A percentile compares a stretch with the other conserved stretches of the same genome.
Conservation (phyloP, 345 rosid species). For the Physaria fendleri region DNA sequence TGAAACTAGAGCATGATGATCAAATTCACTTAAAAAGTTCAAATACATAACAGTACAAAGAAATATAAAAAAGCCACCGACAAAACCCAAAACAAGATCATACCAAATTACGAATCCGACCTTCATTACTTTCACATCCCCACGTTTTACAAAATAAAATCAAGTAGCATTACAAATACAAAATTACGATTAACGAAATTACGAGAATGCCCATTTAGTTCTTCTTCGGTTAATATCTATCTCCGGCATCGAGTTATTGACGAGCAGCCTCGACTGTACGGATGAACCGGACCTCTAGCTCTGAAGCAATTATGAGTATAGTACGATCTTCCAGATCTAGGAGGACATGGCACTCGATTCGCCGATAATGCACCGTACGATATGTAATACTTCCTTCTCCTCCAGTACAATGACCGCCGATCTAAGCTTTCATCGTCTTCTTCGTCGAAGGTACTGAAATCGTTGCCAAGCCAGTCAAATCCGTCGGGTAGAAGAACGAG, state of each 20-base stretch:
- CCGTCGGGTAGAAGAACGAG: constrained; percentile 34
- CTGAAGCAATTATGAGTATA: constrained; percentile 77
- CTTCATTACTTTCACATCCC: not conserved
- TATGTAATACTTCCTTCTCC: constrained; percentile 53
- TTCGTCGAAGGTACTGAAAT: constrained; percentile 10
- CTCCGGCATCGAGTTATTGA: constrained; percentile 73
- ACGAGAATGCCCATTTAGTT: constrained; percentile 13
- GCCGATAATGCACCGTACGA: constrained; percentile 91
- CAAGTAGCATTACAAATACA: not conserved
- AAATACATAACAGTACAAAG: constrained; percentile 12
- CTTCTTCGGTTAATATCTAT: constrained; percentile 11
- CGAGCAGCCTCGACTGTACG: constrained; percentile 75
- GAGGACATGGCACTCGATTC: constrained; percentile 80
- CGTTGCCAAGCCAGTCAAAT: constrained; percentile 48
- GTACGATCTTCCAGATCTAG: constrained; percentile 90
- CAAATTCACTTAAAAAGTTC: constrained; percentile 4
- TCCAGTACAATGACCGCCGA: constrained; percentile 75
- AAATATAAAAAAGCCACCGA: constrained; percentile 19
- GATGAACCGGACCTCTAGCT: constrained; percentile 58
- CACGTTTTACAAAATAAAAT: not conserved
- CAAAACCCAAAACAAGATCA: not conserved
- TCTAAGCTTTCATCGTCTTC: constrained; percentile 24
- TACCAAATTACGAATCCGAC: not conserved
- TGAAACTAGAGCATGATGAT: not conserved
- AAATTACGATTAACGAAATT: not conserved